These are phyloP conservation scores for Boletus patriciae DNA, from an alignment of 768 basidiomycete genomes.

Conservation along the genomic window DNA sequence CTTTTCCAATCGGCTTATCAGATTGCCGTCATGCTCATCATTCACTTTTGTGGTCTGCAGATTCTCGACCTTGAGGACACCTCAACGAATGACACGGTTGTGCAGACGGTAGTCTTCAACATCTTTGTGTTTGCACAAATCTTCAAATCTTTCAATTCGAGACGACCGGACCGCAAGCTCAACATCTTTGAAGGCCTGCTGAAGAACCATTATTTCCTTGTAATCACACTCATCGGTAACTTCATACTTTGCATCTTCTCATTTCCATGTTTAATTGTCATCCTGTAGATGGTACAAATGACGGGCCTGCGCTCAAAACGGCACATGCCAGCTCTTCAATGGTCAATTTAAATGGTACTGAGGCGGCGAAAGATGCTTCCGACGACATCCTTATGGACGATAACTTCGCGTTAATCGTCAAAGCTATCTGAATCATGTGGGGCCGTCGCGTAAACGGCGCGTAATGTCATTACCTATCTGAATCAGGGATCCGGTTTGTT, in stretches of 20 bases:
- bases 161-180: conserved; percentile 78
- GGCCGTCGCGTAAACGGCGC: conserved; percentile 38
- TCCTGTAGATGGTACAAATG: too few relatives aligned
- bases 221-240: conserved; percentile 81
- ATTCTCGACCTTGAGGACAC: conserved; percentile 63
- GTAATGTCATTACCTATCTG: too few relatives aligned
- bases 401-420: conserved; percentile 93
- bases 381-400: conserved; percentile 99
- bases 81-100: conserved; percentile 39
- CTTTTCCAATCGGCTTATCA: conserved; percentile 87
- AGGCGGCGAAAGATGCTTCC: conserved; percentile 92
- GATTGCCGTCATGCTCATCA: conserved; percentile 75
- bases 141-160: conserved; percentile 91
- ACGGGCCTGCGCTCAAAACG: too few relatives aligned
- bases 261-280: conserved; percentile 6
- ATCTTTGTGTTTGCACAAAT: conserved; percentile 98
- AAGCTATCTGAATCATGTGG: conserved; percentile 99
- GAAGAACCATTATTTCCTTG: conserved; percentile 81
- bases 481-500: too few relatives aligned
- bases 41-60: conserved; percentile 78
- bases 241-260: conserved; percentile 8
- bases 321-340: conserved; percentile 76
- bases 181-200: conserved; percentile 87
- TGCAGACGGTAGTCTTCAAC: conserved; percentile 94
- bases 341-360: conserved; percentile 93